Conservation (phyloP, 129 eudicot genomes). For the Saussurea involucrata region DNA sequence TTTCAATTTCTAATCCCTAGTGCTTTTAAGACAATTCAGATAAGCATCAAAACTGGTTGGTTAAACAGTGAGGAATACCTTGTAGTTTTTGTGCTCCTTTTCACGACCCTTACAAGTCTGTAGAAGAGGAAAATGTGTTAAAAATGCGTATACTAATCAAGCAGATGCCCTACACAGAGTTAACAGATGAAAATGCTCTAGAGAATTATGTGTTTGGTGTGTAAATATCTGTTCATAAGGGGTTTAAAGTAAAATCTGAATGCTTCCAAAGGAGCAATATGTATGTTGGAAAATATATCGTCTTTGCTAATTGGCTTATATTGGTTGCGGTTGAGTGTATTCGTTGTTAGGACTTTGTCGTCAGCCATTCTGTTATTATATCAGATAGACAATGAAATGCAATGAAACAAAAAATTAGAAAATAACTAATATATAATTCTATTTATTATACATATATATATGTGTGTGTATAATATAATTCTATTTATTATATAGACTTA, state of each 20-base stretch:
- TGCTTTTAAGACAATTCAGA: slow-evolving; percentile 4
- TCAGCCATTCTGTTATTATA: neutral
- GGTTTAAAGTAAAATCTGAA: neutral
- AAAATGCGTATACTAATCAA: neutral
- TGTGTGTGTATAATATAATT: no score
- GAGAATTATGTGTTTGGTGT: neutral
- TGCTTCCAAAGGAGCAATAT: neutral
- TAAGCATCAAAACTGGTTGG: slow-evolving; percentile 1
- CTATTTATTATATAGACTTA: no score
- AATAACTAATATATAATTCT: no score
- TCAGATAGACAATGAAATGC: neutral
- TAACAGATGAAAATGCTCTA: neutral
- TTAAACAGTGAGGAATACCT: neutral
- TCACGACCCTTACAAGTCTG: neutral
- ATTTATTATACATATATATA: no score
- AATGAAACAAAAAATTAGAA: neutral
- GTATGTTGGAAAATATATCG: neutral
- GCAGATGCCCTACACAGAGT: neutral
- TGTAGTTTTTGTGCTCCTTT: neutral
- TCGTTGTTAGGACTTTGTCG: neutral
- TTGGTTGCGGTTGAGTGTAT: neutral
- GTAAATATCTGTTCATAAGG: neutral
- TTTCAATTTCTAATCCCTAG: neutral
- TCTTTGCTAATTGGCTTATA: neutral
- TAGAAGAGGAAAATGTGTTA: neutral